These are phyloP conservation scores for Spathaspora hagerdaliae DNA, from an alignment of 805 yeast species.

Conservation along the genomic window DNA sequence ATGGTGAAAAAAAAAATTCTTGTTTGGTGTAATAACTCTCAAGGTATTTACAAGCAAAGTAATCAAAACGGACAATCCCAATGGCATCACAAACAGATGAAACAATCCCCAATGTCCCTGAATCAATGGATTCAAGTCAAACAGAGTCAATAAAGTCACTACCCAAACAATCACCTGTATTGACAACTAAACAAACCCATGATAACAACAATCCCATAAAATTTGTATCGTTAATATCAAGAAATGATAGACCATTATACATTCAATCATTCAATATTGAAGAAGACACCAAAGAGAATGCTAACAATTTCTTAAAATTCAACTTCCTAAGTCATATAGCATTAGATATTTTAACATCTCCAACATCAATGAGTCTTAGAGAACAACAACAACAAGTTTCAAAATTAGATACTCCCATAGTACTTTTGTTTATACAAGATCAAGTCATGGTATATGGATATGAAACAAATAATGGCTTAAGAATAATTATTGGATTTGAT, in stretches of 20 bases:
- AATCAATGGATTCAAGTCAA: no score
- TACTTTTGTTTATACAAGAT: constrained; percentile 61
- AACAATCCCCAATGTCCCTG: no score
- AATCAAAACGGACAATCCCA: no score
- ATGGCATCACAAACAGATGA: no score
- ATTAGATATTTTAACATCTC: constrained; percentile 61
- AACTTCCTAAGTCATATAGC: constrained; percentile 77
- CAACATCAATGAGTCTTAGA: constrained; percentile 35
- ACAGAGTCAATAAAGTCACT: no score
- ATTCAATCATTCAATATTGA: constrained; percentile 46
- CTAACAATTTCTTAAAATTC: constrained; percentile 52
- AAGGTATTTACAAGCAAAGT: no score
- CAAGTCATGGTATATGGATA: constrained; percentile 64
- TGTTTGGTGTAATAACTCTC: no score
- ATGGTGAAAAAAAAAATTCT: no score
- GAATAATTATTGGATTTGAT: constrained; percentile 52
- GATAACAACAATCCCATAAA: constrained; percentile 24
- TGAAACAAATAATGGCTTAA: constrained; percentile 65
- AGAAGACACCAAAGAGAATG: constrained; percentile 14
- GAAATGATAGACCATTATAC: constrained; percentile 57
- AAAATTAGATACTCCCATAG: constrained; percentile 15
- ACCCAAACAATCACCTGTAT: no score
- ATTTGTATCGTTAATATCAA: constrained; percentile 56
- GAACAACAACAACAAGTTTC: constrained; percentile 24
- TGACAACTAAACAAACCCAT: no score